Base-by-base conservation (phyloP, 345 rosid genomes). In the Arabidopsis arenosa region DNA sequence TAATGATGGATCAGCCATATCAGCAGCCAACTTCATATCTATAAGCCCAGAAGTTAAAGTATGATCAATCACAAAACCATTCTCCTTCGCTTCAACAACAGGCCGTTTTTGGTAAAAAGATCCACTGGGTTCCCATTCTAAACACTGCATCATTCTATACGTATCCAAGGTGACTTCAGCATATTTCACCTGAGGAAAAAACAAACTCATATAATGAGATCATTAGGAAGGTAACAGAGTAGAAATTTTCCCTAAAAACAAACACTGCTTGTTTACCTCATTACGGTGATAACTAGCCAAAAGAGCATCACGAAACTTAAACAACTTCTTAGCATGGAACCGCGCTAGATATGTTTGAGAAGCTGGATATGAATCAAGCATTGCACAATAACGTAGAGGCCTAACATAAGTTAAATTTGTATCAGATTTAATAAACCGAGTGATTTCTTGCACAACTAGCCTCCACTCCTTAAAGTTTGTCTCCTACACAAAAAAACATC, bases 61-160 rank as follows among this genome's bases (percentile, higher is more conserved):
- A 81, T 85, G 90, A 81, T 90, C 98, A 71, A 79, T 60, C 51
- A 73, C 79, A 53, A 75, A 80, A 73, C 99, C 97, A 83, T 93
- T 93, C 83, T 86, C 93, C 78, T 87, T 87, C 4, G 83, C 71
- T 53, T 88, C 89, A 68, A 73, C 89, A 68, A 73, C 84, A 21
- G 86, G 84, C 7, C 60, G 83, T 70, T 90, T 95, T 28, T 82
- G 85, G 81, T 80, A 87, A 79, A 85, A 84, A 62, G 93, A 83
- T 76, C 93, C 97, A 74, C 90, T 84, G 3, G 94, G 96, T 67
- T 95, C 98, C 98, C 98, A 95, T 78, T 93, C 99, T 84, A 95
- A 78, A 82, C 93, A 92, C 65, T 95, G 99, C 86, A 95, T 76
- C 98, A 90, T 95, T 72, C 99, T 86, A 72, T 86, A 85, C 18